Conservation (phyloP, 129 eudicot genomes). For the Logfia minima region DNA sequence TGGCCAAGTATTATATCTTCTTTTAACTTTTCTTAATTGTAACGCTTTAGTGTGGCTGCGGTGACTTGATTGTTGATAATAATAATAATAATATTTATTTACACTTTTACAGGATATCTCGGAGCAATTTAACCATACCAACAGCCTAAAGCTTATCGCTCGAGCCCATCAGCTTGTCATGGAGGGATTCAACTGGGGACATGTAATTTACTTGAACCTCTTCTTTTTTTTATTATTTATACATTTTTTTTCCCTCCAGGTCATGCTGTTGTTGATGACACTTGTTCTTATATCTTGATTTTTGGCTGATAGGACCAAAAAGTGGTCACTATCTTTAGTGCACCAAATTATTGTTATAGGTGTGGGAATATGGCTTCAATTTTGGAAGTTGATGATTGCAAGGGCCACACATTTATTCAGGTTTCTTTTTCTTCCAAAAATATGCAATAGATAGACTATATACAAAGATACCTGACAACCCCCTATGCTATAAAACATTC, state of each 20-base stretch:
- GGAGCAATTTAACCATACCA: constrained; percentile 90
- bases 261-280: neutral
- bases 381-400: constrained; percentile 93
- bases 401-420: constrained; percentile 85
- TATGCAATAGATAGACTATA: neutral
- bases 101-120: constrained; percentile 66
- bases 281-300: constrained; percentile 5
- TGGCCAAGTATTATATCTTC: constrained; percentile 64
- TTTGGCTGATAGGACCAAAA: constrained; percentile 72
- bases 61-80: neutral
- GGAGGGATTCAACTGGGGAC: constrained; percentile 98
- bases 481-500: neutral
- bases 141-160: constrained; percentile 82
- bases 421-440: constrained; percentile 29
- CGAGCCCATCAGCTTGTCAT: constrained; percentile 97
- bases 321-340: constrained; percentile 94
- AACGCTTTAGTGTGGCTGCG: neutral
- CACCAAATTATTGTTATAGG: constrained; percentile 91
- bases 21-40: neutral
- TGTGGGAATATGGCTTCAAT: constrained; percentile 99
- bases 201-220: constrained; percentile 40
- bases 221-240: too few species aligned
- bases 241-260: neutral
- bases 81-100: neutral
- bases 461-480: neutral